Base-by-base conservation (phyloP, 148 eudicot genomes). In the Amaranthus cruentus region DNA sequence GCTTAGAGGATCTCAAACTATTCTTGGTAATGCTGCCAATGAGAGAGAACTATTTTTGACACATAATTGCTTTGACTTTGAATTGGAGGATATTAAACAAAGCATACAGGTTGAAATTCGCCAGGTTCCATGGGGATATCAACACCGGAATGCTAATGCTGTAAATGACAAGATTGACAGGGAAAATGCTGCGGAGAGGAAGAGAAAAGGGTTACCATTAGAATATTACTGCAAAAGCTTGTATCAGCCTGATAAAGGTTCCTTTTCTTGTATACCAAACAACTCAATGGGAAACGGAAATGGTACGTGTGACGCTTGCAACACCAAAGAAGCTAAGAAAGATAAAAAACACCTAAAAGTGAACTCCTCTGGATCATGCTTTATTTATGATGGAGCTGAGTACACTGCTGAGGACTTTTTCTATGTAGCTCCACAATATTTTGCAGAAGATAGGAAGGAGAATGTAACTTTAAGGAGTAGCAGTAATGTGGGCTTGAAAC, bases 401-500 rank as follows among this genome's bases (percentile, higher is more conserved):
- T 95, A 92, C 83, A 73, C 58, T 75, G 70, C 86, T 54, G 64
- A 90, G 47, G 97, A 95, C 71, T 95, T 83, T 79, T 84, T 95
- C 46, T 95, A 90, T 73, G 82, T 91, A 55, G 79, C 87, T 42
- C 89, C 97, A 28, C 73, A 79, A 76, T 80, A 85, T 72, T 83
- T 92, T 73, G 80, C 77, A 51, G 81, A 81, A 78, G 89, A 82
- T 70, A 86, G 81, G 62, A 74, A 70, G 67, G 97, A 82, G 18
- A 66, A 15, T 61, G 89, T 55, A 76, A 86, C 86, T 14, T 89
- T 83, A 56, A 95, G 88, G 75, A 82, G 94, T 73, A 90, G 99
- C 74, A 92, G 97, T 77, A 95, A 86, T 84, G 99, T 95, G 76
- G 99, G 99, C 65, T 78, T 95, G 79, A 95, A 84, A 78, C 91